These are phyloP conservation scores for Tephrocybe rancida DNA, from an alignment of 768 basidiomycete genomes.

Conservation along the genomic window DNA sequence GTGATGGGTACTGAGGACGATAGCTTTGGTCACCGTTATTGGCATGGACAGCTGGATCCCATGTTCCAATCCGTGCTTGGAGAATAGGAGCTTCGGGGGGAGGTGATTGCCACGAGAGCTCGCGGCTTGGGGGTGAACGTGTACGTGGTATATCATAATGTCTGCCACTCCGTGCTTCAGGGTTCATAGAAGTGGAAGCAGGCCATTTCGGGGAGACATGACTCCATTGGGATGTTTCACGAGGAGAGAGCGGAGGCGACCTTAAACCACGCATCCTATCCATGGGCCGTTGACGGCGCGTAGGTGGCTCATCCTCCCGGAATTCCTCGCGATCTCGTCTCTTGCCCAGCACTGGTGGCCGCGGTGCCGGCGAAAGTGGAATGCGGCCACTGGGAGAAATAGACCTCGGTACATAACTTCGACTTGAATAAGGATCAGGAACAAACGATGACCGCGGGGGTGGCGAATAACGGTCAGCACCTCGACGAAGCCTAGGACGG, in stretches of 20 bases:
- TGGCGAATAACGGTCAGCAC: conserved; percentile 19
- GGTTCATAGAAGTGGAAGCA: neutral
- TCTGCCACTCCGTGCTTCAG: neutral
- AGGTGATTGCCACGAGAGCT: conserved; percentile 18
- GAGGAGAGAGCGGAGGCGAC: neutral
- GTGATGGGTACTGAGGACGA: conserved; percentile 14
- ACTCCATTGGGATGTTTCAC: neutral
- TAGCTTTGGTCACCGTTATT: conserved; percentile 16
- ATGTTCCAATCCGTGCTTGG: conserved; percentile 16
- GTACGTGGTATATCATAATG: neutral
- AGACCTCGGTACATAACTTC: neutral
- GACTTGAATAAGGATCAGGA: neutral
- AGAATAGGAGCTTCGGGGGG: conserved; percentile 20
- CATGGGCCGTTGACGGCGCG: conserved; percentile 18
- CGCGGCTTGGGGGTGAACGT: conserved; percentile 1
- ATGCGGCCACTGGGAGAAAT: neutral
- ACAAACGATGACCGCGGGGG: conserved; percentile 1
- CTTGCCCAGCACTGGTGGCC: conserved; percentile 15
- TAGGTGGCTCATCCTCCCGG: conserved; percentile 18
- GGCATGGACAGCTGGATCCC: neutral
- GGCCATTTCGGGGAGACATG: neutral
- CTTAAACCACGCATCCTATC: conserved; percentile 7
- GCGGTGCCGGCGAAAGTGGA: neutral
- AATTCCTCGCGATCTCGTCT: conserved; percentile 23
- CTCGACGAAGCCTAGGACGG: neutral